Evolutionary conservation across 345 rosid genomes (phyloP).

Genomic region (Acer yangbiense): DNA sequence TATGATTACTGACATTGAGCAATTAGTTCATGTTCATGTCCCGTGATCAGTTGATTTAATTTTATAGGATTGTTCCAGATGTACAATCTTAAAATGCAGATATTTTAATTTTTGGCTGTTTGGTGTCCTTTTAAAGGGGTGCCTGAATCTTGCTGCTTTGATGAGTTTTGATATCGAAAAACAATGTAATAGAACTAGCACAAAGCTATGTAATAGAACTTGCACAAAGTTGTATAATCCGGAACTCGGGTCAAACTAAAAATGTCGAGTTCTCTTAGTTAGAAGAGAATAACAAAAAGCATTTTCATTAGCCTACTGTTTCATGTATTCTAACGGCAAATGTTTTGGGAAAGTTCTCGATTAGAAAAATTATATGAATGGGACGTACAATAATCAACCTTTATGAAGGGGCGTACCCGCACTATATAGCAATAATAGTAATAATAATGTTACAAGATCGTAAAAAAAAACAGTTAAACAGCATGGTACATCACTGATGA

Average conservation of each 20-base stretch:
- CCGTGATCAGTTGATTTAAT: too few relatives aligned
- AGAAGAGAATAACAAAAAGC: not conserved
- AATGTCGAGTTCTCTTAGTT: not conserved
- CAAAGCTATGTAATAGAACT: not conserved
- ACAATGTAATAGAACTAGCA: not conserved
- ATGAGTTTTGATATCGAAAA: not conserved
- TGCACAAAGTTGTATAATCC: not conserved
- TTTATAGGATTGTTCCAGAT: too few relatives aligned
- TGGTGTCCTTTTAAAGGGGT: too few relatives aligned
- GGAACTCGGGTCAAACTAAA: not conserved
- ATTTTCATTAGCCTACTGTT: not conserved
- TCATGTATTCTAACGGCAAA: not conserved
- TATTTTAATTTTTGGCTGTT: too few relatives aligned
- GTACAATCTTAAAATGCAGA: too few relatives aligned
- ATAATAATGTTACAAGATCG: conserved; percentile 6
- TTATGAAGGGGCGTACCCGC: not conserved
- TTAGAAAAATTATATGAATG: too few relatives aligned
- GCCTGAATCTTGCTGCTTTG: not conserved
- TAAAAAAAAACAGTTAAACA: not conserved
- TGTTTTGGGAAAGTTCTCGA: not conserved
- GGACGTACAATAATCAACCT: too few relatives aligned
- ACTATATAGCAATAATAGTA: not conserved
- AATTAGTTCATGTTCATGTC: too few relatives aligned
- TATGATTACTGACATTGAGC: too few relatives aligned
- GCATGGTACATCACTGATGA: not conserved